Evolutionary conservation across 2,329 filamentous ascomycete species (phyloP), one percentile per base, ranked within the genome.

Genomic region (Rhytidhysteron rufulum): DNA sequence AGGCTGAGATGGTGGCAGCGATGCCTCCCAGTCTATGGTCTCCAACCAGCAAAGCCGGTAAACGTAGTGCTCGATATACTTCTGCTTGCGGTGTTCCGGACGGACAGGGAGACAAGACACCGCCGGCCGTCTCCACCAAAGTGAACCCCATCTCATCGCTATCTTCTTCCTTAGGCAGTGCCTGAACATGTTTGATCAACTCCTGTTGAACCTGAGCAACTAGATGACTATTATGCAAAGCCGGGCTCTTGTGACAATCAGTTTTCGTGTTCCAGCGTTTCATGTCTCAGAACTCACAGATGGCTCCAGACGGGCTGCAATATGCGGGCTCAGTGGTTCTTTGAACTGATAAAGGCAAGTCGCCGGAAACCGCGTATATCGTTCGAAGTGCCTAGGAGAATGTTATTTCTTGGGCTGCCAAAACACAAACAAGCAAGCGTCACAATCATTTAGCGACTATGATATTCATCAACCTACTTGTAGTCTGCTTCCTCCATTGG

Each of bases 41-140:
- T 5, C 84, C 87, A 0, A 94, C 74, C 0, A 94, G 75, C 11
- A 93, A 66, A 1, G 85, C 77, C 0, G 88, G 87, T 1, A 86
- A 65, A n/a, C 87, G 75, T 1, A 94, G 65, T 1, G 86, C 81
- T 16, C 83, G 72, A 57, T 90, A 93, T 1, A 90, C 66, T 54
- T 94, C 87, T 2, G 83, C 86, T 57, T 94, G 88, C 0, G 84
- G 80, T 2, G 75, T 84, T 8, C 86, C 86, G 25, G 84, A 86
- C 1, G 87, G 88, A 0, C 79, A 79, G 0, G 88, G 88, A 0
- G 86, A 91, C 45, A 91, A 81, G 0, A 91, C 85, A 1, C 88
- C 88, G 1, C 87, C 88, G 1, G 88, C 87, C 2, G 88, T 93
- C 60, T 94, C 88, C 33, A 93, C 71, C 34, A 94, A 74, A 1